These are phyloP conservation scores for Tagetes erecta DNA, from an alignment of 129 eudicot genomes.

Conservation along the genomic window DNA sequence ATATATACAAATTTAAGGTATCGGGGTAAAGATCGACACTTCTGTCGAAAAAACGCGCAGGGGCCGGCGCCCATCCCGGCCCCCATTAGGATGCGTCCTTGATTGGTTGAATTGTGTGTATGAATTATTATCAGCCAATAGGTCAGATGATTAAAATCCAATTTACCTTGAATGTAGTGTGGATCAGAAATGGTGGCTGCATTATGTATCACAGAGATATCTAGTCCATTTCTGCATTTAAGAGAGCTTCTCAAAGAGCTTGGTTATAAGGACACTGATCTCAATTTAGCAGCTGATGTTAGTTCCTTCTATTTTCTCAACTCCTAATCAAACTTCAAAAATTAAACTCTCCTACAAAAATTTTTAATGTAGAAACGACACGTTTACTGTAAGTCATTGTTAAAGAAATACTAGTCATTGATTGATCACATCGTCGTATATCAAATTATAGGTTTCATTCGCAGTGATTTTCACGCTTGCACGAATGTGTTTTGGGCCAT, in stretches of 20 bases:
- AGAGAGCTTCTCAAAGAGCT: constrained; percentile 91
- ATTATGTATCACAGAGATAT: constrained; percentile 78
- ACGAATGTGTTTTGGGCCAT: constrained; percentile 89
- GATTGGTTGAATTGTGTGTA: too few relatives aligned
- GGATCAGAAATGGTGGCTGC: constrained; percentile 96
- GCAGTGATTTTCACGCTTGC: constrained; percentile 72
- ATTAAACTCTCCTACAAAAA: not conserved
- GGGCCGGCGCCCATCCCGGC: too few relatives aligned
- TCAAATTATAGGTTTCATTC: constrained; percentile 54
- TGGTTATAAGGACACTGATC: constrained; percentile 71
- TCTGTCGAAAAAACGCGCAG: too few relatives aligned
- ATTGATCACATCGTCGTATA: not conserved
- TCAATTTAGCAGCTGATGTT: constrained; percentile 90
- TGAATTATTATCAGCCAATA: not conserved
- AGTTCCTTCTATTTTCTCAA: constrained; percentile 27
- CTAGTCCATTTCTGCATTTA: constrained; percentile 87
- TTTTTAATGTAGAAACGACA: not conserved
- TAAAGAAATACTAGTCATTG: not conserved
- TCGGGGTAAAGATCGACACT: too few relatives aligned
- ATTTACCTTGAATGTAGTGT: constrained; percentile 44
- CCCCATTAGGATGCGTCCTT: too few relatives aligned
- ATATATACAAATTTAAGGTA: too few relatives aligned
- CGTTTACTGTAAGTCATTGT: not conserved
- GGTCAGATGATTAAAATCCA: too few relatives aligned
- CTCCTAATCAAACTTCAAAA: not conserved